A percentile compares a stretch with the other conserved stretches of the same genome.
Evolutionary conservation across 192 early-diverging fungal species (phyloP).

Genomic region (Haplosporangium gracile): DNA sequence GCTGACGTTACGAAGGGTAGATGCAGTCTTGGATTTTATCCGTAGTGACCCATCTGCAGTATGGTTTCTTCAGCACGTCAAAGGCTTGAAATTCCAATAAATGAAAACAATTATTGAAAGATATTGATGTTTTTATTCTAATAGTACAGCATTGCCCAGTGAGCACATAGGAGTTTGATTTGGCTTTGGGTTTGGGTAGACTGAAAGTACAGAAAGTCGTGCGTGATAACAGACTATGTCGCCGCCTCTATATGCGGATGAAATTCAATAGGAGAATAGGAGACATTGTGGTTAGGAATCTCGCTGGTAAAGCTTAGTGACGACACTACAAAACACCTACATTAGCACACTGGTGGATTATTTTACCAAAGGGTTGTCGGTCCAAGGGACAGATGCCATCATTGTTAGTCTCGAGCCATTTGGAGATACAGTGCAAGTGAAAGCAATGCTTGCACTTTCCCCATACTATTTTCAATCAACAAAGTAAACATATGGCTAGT

Average conservation of each 20-base stretch:
- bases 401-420: constrained; percentile 82
- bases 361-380: constrained; percentile 78
- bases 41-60: constrained; percentile 22
- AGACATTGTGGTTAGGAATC: background rate
- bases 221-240: background rate
- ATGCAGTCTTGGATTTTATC: constrained; percentile 25
- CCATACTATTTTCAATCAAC: constrained; percentile 70
- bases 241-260: constrained; percentile 27
- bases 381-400: constrained; percentile 92
- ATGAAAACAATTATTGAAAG: background rate
- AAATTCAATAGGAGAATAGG: constrained; percentile 1
- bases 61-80: constrained; percentile 37
- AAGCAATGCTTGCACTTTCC: constrained; percentile 94
- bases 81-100: constrained; percentile 9
- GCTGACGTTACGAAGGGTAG: constrained; percentile 20
- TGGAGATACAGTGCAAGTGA: constrained; percentile 94
- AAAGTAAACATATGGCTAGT: background rate
- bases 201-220: background rate
- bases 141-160: background rate
- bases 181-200: background rate
- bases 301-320: background rate
- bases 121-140: background rate
- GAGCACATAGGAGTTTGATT: background rate
- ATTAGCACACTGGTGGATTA: background rate
- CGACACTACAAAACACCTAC: background rate